A percentile compares a stretch with the other conserved stretches of the same genome.
Conservation (phyloP, 169 alveolate genomes). For the Plasmodium knowlesi region DNA sequence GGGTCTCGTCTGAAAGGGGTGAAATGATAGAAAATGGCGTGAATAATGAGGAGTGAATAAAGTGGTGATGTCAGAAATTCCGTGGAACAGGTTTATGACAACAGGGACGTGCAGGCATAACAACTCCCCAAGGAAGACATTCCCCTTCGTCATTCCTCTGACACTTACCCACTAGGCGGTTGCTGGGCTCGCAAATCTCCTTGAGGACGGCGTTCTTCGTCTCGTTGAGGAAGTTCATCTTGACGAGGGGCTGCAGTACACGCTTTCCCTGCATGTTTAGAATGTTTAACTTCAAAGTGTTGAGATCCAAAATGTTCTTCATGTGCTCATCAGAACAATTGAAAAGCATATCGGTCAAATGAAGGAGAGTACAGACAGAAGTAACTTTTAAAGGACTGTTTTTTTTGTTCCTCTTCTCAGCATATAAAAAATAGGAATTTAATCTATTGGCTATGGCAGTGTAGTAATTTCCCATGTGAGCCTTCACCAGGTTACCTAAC, state of each 20-base stretch:
- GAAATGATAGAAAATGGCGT: background rate
- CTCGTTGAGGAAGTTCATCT: background rate
- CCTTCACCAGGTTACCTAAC: slow-evolving; percentile 67
- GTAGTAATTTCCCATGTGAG: slow-evolving; percentile 22
- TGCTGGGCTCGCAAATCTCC: slow-evolving; percentile 48
- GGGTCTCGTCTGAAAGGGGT: slow-evolving; percentile 21
- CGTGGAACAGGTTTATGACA: background rate
- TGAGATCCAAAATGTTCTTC: background rate
- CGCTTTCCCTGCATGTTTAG: slow-evolving; percentile 48
- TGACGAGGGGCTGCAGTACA: slow-evolving; percentile 4
- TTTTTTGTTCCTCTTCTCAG: slow-evolving; percentile 34
- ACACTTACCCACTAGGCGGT: slow-evolving; percentile 6
- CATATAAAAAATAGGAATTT: slow-evolving; percentile 49
- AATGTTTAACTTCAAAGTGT: slow-evolving; percentile 23
- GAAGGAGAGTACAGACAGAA: slow-evolving; percentile 64
- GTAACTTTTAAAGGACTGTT: slow-evolving; percentile 2
- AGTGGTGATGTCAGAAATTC: background rate
- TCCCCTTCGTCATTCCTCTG: background rate
- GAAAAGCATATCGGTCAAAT: slow-evolving; percentile 33
- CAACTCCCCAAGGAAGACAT: background rate
- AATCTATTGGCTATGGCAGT: slow-evolving; percentile 38
- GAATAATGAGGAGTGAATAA: background rate
- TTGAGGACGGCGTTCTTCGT: background rate
- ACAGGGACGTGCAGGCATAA: background rate
- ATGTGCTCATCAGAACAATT: slow-evolving; percentile 19